Conservation (phyloP, 768 basidiomycete genomes). For the Agrocybe pediades region DNA sequence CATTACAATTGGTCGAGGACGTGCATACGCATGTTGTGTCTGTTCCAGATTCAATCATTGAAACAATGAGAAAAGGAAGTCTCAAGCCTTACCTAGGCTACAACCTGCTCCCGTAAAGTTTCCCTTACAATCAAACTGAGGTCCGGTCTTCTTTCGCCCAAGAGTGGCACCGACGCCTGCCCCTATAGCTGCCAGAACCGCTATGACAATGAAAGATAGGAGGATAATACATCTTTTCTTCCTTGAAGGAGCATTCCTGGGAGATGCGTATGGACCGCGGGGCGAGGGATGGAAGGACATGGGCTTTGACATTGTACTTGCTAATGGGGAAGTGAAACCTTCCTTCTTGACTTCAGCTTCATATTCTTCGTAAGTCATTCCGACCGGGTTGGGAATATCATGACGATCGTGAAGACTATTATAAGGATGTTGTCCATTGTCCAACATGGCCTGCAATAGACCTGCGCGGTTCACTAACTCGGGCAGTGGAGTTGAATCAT, state of each 20-base stretch:
- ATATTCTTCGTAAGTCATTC: slow-evolving; percentile 8
- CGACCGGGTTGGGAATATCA: slow-evolving; percentile 7
- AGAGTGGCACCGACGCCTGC: slow-evolving; percentile 47
- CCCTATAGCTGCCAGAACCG: slow-evolving; percentile 41
- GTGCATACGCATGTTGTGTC: slow-evolving; percentile 68
- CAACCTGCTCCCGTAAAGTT: slow-evolving; percentile 53
- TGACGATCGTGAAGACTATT: slow-evolving; percentile 37
- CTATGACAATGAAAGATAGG: slow-evolving; percentile 30
- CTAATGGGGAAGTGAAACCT: slow-evolving; percentile 1
- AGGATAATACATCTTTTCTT: slow-evolving; percentile 15
- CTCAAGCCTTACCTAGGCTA: slow-evolving; percentile 53
- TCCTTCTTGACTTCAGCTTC: slow-evolving; percentile 10
- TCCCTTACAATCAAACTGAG: slow-evolving; percentile 34
- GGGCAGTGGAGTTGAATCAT: slow-evolving; percentile 49
- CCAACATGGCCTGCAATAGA: slow-evolving; percentile 47
- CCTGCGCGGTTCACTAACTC: slow-evolving; percentile 54
- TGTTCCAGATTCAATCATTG: slow-evolving; percentile 20
- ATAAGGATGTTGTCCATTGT: slow-evolving; percentile 56
- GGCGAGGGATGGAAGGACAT: not conserved
- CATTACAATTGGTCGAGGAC: slow-evolving; percentile 47
- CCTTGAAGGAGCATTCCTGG: not conserved
- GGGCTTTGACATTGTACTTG: not conserved
- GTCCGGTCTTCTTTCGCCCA: slow-evolving; percentile 23
- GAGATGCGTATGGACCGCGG: not conserved
- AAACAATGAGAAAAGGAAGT: not conserved